phyloP scores from a whole-genome alignment of 768 basidiomycete species.

The Ramaria sp. region DNA sequence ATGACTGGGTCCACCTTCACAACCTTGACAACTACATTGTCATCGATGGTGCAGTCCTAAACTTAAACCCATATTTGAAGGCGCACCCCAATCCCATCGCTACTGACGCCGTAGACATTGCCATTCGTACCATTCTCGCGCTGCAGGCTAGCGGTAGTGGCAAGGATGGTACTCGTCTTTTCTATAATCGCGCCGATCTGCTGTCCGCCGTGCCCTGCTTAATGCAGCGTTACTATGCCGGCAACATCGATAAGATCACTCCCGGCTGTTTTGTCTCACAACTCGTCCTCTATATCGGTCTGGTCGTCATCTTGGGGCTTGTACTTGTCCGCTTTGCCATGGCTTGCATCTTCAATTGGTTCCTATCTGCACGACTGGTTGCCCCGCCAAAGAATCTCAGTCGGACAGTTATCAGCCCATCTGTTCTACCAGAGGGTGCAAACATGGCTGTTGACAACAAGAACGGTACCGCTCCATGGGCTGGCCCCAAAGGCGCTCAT shows the following conservation, averaged over 20 bases:
- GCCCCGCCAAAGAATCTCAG: conserved; percentile 69
- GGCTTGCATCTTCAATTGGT: conserved; percentile 98
- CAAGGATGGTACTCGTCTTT: conserved; percentile 84
- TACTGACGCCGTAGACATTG: conserved; percentile 70
- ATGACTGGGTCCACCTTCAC: conserved; percentile 84
- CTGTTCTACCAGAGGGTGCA: conserved; percentile 93
- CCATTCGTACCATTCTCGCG: conserved; percentile 65
- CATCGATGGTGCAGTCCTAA: conserved; percentile 88
- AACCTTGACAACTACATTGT: conserved; percentile 68
- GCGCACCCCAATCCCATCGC: conserved; percentile 59
- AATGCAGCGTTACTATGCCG: conserved; percentile 77
- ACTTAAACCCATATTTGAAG: conserved; percentile 77
- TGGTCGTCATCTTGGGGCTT: conserved; percentile 84
- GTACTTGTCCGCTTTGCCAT: conserved; percentile 89
- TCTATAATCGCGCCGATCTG: conserved; percentile 60
- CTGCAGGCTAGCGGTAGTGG: conserved; percentile 42
- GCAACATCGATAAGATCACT: conserved; percentile 92
- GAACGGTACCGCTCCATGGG: conserved; percentile 93
- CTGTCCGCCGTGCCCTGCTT: conserved; percentile 70
- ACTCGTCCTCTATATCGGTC: conserved; percentile 80
- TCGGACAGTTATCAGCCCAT: conserved; percentile 82
- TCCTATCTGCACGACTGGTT: conserved; percentile 74
- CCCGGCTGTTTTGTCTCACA: conserved; percentile 91
- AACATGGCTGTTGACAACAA: conserved; percentile 88
- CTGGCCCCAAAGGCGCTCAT: conserved; percentile 34